Evolutionary conservation across 495 filamentous ascomycete species (phyloP), one percentile per base, ranked within the genome.

Genomic region (Tricharina praecox): DNA sequence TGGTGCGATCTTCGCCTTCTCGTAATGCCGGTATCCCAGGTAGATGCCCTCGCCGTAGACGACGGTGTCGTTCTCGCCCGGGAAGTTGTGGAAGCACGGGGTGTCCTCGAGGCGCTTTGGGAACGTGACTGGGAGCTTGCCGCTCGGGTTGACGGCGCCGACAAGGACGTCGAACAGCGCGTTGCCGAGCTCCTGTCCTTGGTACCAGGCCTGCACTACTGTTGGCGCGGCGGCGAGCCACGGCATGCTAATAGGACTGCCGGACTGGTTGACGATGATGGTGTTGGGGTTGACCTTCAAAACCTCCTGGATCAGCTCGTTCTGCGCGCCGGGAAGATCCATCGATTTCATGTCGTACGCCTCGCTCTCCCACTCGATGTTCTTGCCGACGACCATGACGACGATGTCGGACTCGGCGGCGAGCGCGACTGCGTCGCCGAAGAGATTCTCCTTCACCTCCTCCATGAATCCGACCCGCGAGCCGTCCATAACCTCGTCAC

Each of bases 1-100:
- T 0, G 77, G 71, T 5, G 66, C 63, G n/a, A 74, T 65, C 18
- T 77, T 63, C 19, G 67, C 64, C 53, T 71, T 77, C 58, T 87
- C 82, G 62, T 80, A 86, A 61, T 75, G 81, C 3, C 80, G 69
- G 55, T 85, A 87, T 4, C 81, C 81, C 28, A 85, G 70, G 59
- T 79, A 85, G 48, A 87, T 65, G 49, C 78, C 78, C 62, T 88
- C 82, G 37, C 80, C 79, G 56, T 87, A 87, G 4, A 84, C 66
- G 13, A 79, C 76, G 36, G 78, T 68, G 38, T 78, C 74, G 25
- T 73, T 73, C 61, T 85, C 82, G 37, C 59, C 59, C 16, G 55
- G 70, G 65, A 77, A 86, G 64, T 83, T 85, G 37, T 81, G 63
- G 60, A 76, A 88, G 3, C 76, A 76, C 1, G 82, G 82, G 61